A percentile compares a stretch with the other conserved stretches of the same genome.
Evolutionary conservation across 1,284 basidiomycete genomes (phyloP).

Genomic region (Cryptococcus sp.): DNA sequence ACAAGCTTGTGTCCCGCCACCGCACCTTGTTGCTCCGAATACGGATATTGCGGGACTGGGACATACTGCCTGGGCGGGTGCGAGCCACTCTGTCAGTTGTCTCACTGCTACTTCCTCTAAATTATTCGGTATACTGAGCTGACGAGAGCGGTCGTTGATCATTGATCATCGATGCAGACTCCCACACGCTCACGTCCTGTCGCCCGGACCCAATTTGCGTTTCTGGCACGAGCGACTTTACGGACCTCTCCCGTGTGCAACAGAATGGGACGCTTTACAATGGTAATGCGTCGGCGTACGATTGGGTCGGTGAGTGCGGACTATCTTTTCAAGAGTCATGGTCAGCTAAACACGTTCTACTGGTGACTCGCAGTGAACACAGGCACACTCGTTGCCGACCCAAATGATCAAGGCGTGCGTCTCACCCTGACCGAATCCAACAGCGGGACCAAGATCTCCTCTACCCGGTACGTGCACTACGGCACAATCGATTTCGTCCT

Average conservation of each 20-base stretch:
- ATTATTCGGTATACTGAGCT: neutral
- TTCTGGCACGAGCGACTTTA: slow-evolving; percentile 65
- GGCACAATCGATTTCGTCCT: slow-evolving; percentile 70
- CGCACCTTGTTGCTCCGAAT: slow-evolving; percentile 75
- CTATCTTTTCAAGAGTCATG: neutral
- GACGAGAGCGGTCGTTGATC: neutral
- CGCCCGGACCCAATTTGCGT: slow-evolving; percentile 70
- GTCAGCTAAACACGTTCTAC: neutral
- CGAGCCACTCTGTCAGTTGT: slow-evolving; percentile 62
- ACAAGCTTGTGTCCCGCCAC: slow-evolving; percentile 58
- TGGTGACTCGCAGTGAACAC: slow-evolving; percentile 60
- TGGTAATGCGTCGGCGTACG: slow-evolving; percentile 69
- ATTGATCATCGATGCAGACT: slow-evolving; percentile 44
- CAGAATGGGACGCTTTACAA: slow-evolving; percentile 61
- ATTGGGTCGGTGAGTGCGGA: slow-evolving; percentile 42
- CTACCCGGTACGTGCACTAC: slow-evolving; percentile 78
- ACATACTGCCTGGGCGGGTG: slow-evolving; percentile 76
- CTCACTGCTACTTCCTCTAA: neutral
- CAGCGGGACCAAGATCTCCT: slow-evolving; percentile 71
- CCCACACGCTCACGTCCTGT: slow-evolving; percentile 66
- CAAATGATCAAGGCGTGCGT: slow-evolving; percentile 59
- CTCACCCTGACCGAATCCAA: slow-evolving; percentile 67
- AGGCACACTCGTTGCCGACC: slow-evolving; percentile 64
- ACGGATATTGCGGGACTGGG: slow-evolving; percentile 68
- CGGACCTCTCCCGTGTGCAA: slow-evolving; percentile 67